Percentiles rank a stretch among this genome's conserved stretches.
Conservation (phyloP, 495 filamentous ascomycete species). For the Neurospora africana region DNA sequence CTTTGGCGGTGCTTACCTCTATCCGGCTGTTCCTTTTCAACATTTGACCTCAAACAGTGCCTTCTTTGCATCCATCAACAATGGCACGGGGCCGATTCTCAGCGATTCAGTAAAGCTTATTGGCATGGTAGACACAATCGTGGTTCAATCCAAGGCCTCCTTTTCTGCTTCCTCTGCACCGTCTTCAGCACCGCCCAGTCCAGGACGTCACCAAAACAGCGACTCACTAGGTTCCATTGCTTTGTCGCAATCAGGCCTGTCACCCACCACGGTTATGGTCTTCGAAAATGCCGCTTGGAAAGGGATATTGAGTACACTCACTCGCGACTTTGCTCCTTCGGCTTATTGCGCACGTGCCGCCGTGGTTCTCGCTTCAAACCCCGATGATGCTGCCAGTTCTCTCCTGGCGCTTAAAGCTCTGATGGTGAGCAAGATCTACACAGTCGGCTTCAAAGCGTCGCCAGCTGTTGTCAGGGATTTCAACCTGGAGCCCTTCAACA, state of each 20-base stretch:
- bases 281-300: conserved; percentile 79
- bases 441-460: conserved; percentile 67
- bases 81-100: conserved; percentile 49
- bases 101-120: conserved; percentile 66
- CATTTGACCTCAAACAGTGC: conserved; percentile 25
- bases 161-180: conserved; percentile 25
- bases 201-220: conserved; percentile 21
- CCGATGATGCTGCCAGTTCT: conserved; percentile 60
- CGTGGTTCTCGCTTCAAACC: conserved; percentile 55
- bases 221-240: conserved; percentile 11
- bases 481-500: conserved; percentile 60
- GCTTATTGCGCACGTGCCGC: conserved; percentile 66
- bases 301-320: conserved; percentile 69
- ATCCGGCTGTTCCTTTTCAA: conserved; percentile 51
- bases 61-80: conserved; percentile 34
- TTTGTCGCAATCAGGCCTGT: conserved; percentile 21
- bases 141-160: conserved; percentile 39
- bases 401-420: conserved; percentile 68
- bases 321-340: conserved; percentile 68
- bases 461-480: conserved; percentile 49
- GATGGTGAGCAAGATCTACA: conserved; percentile 69
- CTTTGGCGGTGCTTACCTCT: conserved; percentile 72
- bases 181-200: conserved; percentile 29
- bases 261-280: conserved; percentile 40
- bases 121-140: conserved; percentile 70